Base-by-base conservation (phyloP, 805 yeast genomes). In the Cephaloascus albidus region DNA sequence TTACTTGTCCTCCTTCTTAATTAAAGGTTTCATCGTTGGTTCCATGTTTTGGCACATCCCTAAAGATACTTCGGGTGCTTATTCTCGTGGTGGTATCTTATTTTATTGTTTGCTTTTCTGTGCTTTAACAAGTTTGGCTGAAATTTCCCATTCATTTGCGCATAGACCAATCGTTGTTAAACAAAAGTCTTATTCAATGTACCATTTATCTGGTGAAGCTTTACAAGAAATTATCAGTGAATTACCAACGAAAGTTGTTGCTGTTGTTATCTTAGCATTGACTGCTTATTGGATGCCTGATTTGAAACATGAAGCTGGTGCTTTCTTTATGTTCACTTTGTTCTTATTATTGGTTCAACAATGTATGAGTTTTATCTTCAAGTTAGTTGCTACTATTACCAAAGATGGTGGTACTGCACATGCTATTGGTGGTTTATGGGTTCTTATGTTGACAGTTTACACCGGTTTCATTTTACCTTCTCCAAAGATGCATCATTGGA, bases 121-220 rank as follows among this genome's bases (percentile, higher is more conserved):
- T n/a, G n/a, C 82, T 10, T 72, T 80, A 57, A 59, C 76, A 23
- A 66, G 83, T 3, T 61, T 78, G 47, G 72, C 78, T 45, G 85
- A 79, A 52, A 72, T 65, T 31, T 57, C 62, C 61, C 45, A 63
- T 3, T 50, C 63, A 38, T 65, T 61, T 43, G 68, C 61, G 47
- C 61, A 65, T 14, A 59, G 70, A 52, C 62, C 70, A 3, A 61
- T 65, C 42, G 65, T 65, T n/a, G 69, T 62, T 44, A 65, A 65
- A 43, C 71, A 65, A 46, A 65, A 62, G 47, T 55, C 61, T 34
- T 64, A 55, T 46, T 68, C 69, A 10, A 48, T 65, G 41, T 65
- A 64, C 50, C 46, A 65, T 15, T 68, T 68, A 16, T 50, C 69
- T 10, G 68, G 69, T 10, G 70, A 65, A 48, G 70, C 67, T 2